A percentile compares a stretch with the other conserved stretches of the same genome.
These are phyloP conservation scores for Verticillium dahliae DNA, from an alignment of 2,329 filamentous ascomycete species.

Conservation along the genomic window DNA sequence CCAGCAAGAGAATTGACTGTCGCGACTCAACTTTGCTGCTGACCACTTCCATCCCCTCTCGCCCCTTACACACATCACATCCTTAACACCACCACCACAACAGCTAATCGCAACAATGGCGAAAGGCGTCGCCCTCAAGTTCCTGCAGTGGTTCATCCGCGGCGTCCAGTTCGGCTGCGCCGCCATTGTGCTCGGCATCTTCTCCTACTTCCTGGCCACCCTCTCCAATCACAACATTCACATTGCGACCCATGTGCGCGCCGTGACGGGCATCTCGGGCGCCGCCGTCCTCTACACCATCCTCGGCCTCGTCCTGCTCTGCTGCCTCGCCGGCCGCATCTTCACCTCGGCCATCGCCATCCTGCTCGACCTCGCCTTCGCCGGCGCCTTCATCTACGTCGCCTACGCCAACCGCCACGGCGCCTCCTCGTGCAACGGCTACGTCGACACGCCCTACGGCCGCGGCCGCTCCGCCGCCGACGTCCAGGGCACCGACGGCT, in stretches of 20 bases:
- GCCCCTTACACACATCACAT: not conserved
- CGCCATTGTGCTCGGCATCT: constrained; percentile 69
- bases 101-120: constrained; percentile 41
- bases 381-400: constrained; percentile 74
- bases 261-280: constrained; percentile 74
- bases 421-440: constrained; percentile 52
- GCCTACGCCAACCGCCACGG: constrained; percentile 69
- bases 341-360: constrained; percentile 70
- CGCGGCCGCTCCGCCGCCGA: constrained; percentile 46
- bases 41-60: not conserved
- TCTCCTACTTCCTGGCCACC: constrained; percentile 77
- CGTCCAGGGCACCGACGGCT: constrained; percentile 39
- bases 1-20: not conserved
- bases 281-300: constrained; percentile 68
- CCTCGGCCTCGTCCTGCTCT: constrained; percentile 66
- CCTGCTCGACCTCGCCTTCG: constrained; percentile 70
- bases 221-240: constrained; percentile 56
- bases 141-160: constrained; percentile 65
- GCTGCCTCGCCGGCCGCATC: constrained; percentile 68
- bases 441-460: constrained; percentile 64
- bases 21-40: too few relatives aligned
- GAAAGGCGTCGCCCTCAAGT: constrained; percentile 59
- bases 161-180: constrained; percentile 66
- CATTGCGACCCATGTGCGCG: constrained; percentile 61
- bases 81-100: not conserved